Evolutionary conservation across 441 rosid genomes (phyloP).

Genomic region (Bruguiera hainesii): DNA sequence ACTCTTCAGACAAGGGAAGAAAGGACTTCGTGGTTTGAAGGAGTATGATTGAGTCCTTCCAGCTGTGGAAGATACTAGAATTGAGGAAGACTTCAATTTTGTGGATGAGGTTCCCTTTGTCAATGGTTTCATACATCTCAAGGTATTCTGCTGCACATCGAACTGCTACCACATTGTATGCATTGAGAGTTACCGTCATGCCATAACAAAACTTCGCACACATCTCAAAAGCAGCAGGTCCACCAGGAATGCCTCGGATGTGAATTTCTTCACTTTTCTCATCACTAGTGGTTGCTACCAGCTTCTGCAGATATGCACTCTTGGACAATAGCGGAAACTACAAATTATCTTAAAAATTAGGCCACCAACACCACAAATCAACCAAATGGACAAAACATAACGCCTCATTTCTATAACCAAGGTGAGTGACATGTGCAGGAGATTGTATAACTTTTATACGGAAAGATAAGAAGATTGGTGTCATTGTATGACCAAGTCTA

Average conservation of each 20-base stretch:
- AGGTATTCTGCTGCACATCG: slow-evolving; percentile 90
- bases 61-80: slow-evolving; percentile 75
- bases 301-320: slow-evolving; percentile 68
- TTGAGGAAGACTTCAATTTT: slow-evolving; percentile 91
- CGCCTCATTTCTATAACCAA: neutral
- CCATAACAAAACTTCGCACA: slow-evolving; percentile 97
- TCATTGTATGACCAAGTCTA: too few relatives aligned
- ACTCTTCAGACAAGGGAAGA: slow-evolving; percentile 77
- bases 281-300: slow-evolving; percentile 46
- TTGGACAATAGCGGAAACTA: slow-evolving; percentile 92
- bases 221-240: slow-evolving; percentile 82
- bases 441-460: too few relatives aligned
- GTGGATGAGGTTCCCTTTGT: slow-evolving; percentile 79
- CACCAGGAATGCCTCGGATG: slow-evolving; percentile 75
- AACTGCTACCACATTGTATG: slow-evolving; percentile 79
- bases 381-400: neutral
- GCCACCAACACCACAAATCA: neutral
- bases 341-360: slow-evolving; percentile 19
- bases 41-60: slow-evolving; percentile 89
- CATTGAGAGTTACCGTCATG: slow-evolving; percentile 77
- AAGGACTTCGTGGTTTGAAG: slow-evolving; percentile 72
- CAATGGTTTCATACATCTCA: slow-evolving; percentile 80
- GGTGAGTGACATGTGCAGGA: too few relatives aligned
- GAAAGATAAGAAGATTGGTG: too few relatives aligned
- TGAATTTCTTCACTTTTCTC: slow-evolving; percentile 53